phyloP scores from a whole-genome alignment of 176 grass and related monocot genomes.

The Oryza brachyantha region DNA sequence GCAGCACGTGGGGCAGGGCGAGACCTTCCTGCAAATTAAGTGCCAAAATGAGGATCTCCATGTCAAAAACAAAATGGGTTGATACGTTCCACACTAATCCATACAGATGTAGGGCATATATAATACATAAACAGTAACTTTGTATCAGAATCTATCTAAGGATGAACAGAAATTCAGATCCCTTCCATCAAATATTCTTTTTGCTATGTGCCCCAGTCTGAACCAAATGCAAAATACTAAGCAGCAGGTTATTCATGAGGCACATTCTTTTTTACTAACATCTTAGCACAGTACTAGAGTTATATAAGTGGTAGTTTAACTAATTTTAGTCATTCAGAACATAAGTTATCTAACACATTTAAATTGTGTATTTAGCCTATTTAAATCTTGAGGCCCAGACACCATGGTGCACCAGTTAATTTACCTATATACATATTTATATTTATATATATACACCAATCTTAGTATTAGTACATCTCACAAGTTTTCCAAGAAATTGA shows the following conservation, averaged over 20 bases:
- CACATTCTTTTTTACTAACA: neutral
- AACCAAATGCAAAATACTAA: conserved; percentile 47
- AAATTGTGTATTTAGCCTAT: no score
- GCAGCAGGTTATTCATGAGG: conserved; percentile 55
- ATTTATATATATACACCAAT: neutral
- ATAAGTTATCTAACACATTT: no score
- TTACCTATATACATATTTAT: no score
- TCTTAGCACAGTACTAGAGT: neutral
- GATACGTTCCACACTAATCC: neutral
- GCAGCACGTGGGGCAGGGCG: conserved; percentile 71
- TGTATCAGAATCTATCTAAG: conserved; percentile 50
- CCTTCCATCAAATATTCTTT: conserved; percentile 45
- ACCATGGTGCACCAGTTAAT: no score
- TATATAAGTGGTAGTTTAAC: neutral
- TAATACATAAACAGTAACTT: no score
- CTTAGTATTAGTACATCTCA: neutral
- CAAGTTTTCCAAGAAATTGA: neutral
- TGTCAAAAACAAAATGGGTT: neutral
- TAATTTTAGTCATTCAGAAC: neutral
- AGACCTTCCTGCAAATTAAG: conserved; percentile 51
- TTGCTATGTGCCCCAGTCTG: conserved; percentile 44
- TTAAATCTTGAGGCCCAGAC: no score
- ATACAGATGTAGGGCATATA: neutral
- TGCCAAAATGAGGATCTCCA: neutral
- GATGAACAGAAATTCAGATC: conserved; percentile 13